phyloP scores from a whole-genome alignment of 2,329 filamentous ascomycete species.

The Aspergillaceae sp. region DNA sequence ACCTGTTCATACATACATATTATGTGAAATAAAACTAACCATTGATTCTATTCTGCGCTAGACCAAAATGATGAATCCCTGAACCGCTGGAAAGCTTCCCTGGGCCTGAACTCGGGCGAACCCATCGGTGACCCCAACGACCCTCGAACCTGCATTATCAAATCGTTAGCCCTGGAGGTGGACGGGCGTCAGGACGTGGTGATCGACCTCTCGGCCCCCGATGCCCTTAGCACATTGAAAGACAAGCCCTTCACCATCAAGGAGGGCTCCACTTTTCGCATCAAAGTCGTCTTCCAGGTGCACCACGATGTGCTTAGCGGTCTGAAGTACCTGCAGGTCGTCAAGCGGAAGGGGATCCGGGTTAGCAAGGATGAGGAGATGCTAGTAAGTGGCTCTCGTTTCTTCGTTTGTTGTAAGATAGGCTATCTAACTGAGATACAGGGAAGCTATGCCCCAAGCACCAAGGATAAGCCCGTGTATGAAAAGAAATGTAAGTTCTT shows the following conservation, averaged over 20 bases:
- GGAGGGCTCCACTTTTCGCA: conserved; percentile 86
- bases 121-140: conserved; percentile 70
- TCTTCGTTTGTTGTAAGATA: background rate
- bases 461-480: conserved; percentile 74
- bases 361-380: conserved; percentile 95
- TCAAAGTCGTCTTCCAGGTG: conserved; percentile 90
- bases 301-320: conserved; percentile 95
- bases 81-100: conserved; percentile 93
- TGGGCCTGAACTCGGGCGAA: conserved; percentile 68
- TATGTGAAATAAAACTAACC: background rate
- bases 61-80: conserved; percentile 80
- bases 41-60: conserved; percentile 25
- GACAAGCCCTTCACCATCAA: conserved; percentile 95
- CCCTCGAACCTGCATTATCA: conserved; percentile 84
- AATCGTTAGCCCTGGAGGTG: conserved; percentile 79
- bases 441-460: conserved; percentile 92
- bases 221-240: conserved; percentile 69
- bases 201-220: conserved; percentile 72
- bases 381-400: conserved; percentile 58
- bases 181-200: conserved; percentile 74
- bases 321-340: conserved; percentile 88
- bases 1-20: background rate
- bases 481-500: conserved; percentile 74
- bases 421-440: conserved; percentile 25
- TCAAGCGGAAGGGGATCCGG: conserved; percentile 79